These are phyloP conservation scores for Limtongia smithiae DNA, from an alignment of 805 yeast genomes.

Conservation along the genomic window DNA sequence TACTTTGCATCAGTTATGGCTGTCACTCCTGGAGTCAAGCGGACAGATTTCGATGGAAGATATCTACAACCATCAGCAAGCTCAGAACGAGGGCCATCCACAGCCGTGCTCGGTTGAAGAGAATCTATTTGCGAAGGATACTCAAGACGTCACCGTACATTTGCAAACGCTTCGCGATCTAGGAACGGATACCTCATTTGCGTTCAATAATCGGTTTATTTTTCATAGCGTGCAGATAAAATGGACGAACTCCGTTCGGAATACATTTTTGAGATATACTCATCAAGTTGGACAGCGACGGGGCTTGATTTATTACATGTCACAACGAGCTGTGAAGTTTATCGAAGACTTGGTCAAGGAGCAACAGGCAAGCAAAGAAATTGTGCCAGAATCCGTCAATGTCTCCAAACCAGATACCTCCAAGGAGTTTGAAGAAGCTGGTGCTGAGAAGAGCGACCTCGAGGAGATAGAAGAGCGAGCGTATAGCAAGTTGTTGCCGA, in stretches of 20 bases:
- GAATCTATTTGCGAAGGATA: conserved; percentile 9
- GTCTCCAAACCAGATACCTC: neutral
- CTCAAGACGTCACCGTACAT: neutral
- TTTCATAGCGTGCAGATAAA: conserved; percentile 68
- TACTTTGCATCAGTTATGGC: conserved; percentile 22
- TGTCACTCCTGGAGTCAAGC: conserved; percentile 8
- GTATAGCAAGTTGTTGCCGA: neutral
- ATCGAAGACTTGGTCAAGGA: conserved; percentile 50
- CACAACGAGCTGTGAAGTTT: conserved; percentile 49
- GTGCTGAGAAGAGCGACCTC: neutral
- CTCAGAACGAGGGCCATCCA: neutral
- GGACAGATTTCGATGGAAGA: conserved; percentile 7
- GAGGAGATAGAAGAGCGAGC: conserved; percentile 6
- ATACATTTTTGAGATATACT: conserved; percentile 58
- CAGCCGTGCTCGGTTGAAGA: neutral
- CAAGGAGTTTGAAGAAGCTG: conserved; percentile 2
- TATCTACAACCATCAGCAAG: neutral
- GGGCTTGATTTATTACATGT: conserved; percentile 44
- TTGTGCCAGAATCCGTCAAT: neutral
- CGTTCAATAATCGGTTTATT: conserved; percentile 64
- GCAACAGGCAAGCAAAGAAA: conserved; percentile 24
- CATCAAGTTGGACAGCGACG: conserved; percentile 47
- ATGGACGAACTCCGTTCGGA: conserved; percentile 72
- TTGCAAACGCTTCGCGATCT: conserved; percentile 1
- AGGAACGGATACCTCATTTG: conserved; percentile 15